Conservation (phyloP, 768 basidiomycete species). For the Pholiota microspora region DNA sequence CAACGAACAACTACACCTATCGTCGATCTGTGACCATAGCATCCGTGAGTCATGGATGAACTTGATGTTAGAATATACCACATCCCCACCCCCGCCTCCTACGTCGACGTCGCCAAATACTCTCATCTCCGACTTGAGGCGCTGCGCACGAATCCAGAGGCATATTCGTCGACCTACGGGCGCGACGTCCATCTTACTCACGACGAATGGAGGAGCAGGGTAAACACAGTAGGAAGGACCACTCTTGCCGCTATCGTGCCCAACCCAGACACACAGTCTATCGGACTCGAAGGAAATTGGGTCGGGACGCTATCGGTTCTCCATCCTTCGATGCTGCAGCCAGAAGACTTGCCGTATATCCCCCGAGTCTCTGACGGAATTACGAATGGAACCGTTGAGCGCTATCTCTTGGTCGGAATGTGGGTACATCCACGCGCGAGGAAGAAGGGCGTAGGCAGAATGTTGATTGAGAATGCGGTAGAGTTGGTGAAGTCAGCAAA, state of each 20-base stretch:
- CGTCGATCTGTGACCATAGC: no score
- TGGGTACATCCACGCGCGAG: slow-evolving; percentile 13
- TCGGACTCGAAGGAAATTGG: slow-evolving; percentile 1
- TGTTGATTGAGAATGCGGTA: slow-evolving; percentile 6
- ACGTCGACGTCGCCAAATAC: slow-evolving; percentile 1
- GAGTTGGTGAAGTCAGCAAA: neutral
- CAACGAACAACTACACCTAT: no score
- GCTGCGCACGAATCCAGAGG: slow-evolving; percentile 9
- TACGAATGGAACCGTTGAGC: neutral
- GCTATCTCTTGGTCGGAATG: slow-evolving; percentile 14
- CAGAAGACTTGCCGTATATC: neutral
- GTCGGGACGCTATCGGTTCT: slow-evolving; percentile 11
- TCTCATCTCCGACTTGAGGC: slow-evolving; percentile 6
- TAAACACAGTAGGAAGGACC: slow-evolving; percentile 5
- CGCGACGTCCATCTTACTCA: neutral
- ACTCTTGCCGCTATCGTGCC: slow-evolving; percentile 1
- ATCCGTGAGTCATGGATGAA: neutral
- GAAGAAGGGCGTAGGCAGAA: slow-evolving; percentile 5
- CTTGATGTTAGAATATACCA: neutral
- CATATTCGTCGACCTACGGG: slow-evolving; percentile 11
- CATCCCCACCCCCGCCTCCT: slow-evolving; percentile 10
- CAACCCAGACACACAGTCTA: neutral
- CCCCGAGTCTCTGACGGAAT: neutral
- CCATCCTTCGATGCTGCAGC: slow-evolving; percentile 5
- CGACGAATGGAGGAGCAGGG: slow-evolving; percentile 3